Base-by-base conservation (phyloP, 2,329 filamentous ascomycete species). In the Diaporthe destruens region DNA sequence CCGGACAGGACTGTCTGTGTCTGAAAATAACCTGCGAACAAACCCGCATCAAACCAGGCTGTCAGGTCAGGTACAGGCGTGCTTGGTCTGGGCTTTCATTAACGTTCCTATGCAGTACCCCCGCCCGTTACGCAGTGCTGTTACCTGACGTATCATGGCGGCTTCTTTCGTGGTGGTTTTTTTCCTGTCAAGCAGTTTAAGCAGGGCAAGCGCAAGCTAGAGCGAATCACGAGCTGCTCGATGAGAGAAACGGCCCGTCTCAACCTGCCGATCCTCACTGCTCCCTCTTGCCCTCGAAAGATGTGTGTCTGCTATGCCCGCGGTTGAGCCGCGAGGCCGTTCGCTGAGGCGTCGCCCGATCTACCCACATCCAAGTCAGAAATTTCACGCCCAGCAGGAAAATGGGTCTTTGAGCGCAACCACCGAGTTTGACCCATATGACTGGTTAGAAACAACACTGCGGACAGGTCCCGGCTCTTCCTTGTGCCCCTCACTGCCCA, bases 141-240 rank as follows among this genome's bases (percentile, higher is more conserved):
- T 49, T 51, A 74, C 69, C 69, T 72, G 54, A 49, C 34, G 49
- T 66, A 54, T 36, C 71, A 73, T 49, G 55, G 54, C 42, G 57
- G 25, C 67, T 59, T 61, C n/a, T 53, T 39, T 59, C 32, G 53
- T 44, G 18, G 55, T 44, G 25, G 34, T 18, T 25, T 51, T 2
- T 51, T 67, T 34, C 42, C 42, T 69, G 61, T 66, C 47, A 47
- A 69, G 53, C 54, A 44, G 72, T n/a, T n/a, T n/a, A n/a, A n/a
- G 56, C 63, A 69, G 72, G 63, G 51, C 55, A 57, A 29, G 32
- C 20, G 39, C 29, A 51, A 61, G 44, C 55, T 51, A 53, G 36
- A 55, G 51, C 69, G 39, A 36, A 36, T 32, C 25, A 36, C 54
- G 65, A 72, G 70, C 57, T 69, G 69, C 69, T 69, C 53, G 49